Evolutionary conservation across 208 protist genomes (phyloP), one percentile per base, ranked within the genome.

Genomic region (Leishmania major): DNA sequence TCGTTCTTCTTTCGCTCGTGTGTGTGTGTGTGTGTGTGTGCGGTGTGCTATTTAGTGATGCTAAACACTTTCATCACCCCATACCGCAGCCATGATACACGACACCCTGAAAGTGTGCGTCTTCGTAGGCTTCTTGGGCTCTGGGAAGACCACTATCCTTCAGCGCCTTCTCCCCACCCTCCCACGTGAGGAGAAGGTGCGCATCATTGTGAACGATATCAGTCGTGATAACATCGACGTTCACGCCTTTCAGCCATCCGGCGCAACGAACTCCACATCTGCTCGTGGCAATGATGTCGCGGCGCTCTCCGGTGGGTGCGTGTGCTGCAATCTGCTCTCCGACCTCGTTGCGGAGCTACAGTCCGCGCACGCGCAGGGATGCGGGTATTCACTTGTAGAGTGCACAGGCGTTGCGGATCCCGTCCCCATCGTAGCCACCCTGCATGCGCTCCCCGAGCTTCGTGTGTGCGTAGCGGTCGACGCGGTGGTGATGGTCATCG

Each of bases 351-450:
- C 80, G 8, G 77, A 77, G 67, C 64, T 91, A 22, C 69, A 82
- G 49, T 57, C 51, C 2, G 88, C 84, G 37, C 66, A 87, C 66
- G 67, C 22, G 43, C 25, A 72, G 35, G 78, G 81, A 10, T 89
- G 73, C 64, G 69, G 8, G n/a, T 87, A 87, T 57, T 78, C 85
- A 7, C 75, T 92, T 37, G 8, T 92, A 25, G 89, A 92, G 84
- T 90, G 87, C 79, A 92, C 89, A 17, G 89, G 89, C 17, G 84
- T 92, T n/a, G 86, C 86, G 17, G 89, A 92, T 49, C 53, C 84
- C 5, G 57, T 78, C 8, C 89, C 89, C 2, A 64, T 92, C 28
- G 87, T 87, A 25, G 81, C 84, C 17, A 87, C 87, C 1, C 40
- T 92, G 17, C 40, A 59, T 7, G 79, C 83, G 15, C 80, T 88